phyloP scores from a whole-genome alignment of 73 alveolate species.

The Paramecium primaurelia region DNA sequence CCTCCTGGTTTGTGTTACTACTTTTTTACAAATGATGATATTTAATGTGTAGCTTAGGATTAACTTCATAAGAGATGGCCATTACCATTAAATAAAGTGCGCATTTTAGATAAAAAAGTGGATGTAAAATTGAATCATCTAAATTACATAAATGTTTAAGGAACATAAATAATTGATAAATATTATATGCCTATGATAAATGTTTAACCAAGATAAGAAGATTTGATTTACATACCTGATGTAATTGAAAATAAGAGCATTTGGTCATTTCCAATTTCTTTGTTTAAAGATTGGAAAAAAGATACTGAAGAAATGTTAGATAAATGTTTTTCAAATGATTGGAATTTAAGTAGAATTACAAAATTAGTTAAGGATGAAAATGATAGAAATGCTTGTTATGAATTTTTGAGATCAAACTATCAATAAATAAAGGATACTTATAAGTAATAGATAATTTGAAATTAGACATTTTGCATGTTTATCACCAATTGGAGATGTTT shows the following conservation, averaged over 20 bases:
- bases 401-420: conserved; percentile 21
- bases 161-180: not conserved
- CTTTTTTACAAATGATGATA: conserved; percentile 38
- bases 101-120: not conserved
- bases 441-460: conserved; percentile 37
- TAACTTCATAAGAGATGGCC: conserved; percentile 23
- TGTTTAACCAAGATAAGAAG: conserved; percentile 47
- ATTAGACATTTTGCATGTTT: conserved; percentile 47
- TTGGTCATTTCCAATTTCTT: conserved; percentile 59
- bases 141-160: not conserved
- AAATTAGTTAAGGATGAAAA: conserved; percentile 43
- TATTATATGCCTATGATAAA: conserved; percentile 30
- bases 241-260: not conserved
- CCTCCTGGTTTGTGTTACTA: conserved; percentile 44
- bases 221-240: conserved; percentile 44
- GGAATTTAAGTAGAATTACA: conserved; percentile 42
- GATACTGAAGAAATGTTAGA: conserved; percentile 47
- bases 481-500: conserved; percentile 50
- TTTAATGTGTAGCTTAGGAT: conserved; percentile 9
- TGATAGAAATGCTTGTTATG: conserved; percentile 4
- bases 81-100: not conserved
- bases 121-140: not conserved
- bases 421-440: conserved; percentile 48
- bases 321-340: conserved; percentile 45
- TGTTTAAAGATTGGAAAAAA: conserved; percentile 64